These are phyloP conservation scores for Hypoxylon fuscum DNA, from an alignment of 495 filamentous ascomycete genomes.

Conservation along the genomic window DNA sequence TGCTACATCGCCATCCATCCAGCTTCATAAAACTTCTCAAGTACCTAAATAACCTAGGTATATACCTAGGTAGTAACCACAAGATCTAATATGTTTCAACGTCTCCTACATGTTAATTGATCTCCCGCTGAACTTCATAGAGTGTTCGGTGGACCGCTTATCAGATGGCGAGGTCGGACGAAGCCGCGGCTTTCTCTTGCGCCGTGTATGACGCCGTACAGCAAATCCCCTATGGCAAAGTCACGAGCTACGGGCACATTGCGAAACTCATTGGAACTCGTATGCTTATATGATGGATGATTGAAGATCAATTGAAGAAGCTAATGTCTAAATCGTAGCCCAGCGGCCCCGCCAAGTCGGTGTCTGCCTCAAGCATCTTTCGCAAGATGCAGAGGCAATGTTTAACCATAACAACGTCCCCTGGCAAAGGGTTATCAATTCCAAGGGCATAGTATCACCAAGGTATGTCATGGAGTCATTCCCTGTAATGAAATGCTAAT, in stretches of 20 bases:
- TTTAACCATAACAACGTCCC: constrained; percentile 84
- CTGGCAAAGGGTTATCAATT: constrained; percentile 93
- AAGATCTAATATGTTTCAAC: not conserved
- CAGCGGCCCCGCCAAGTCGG: constrained; percentile 85
- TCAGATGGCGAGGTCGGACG: constrained; percentile 77
- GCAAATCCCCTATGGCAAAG: constrained; percentile 81
- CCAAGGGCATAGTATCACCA: constrained; percentile 84
- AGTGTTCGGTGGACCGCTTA: not conserved
- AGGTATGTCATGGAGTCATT: constrained; percentile 60
- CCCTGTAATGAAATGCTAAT: constrained; percentile 3
- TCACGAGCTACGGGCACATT: constrained; percentile 92
- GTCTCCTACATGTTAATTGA: not conserved
- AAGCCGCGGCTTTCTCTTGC: constrained; percentile 83
- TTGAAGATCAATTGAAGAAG: constrained; percentile 4
- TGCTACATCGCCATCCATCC: not conserved
- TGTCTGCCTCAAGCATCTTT: constrained; percentile 84
- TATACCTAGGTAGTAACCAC: not conserved
- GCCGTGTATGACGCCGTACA: constrained; percentile 86
- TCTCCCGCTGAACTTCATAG: not conserved
- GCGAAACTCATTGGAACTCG: constrained; percentile 80
- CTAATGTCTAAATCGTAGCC: constrained; percentile 51
- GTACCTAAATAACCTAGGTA: not conserved
- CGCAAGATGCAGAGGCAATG: constrained; percentile 53
- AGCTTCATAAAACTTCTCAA: constrained; percentile 10
- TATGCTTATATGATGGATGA: constrained; percentile 54